These are phyloP conservation scores for Hylodesmum podocarpum DNA, from an alignment of 306 rosid genomes.

Conservation along the genomic window DNA sequence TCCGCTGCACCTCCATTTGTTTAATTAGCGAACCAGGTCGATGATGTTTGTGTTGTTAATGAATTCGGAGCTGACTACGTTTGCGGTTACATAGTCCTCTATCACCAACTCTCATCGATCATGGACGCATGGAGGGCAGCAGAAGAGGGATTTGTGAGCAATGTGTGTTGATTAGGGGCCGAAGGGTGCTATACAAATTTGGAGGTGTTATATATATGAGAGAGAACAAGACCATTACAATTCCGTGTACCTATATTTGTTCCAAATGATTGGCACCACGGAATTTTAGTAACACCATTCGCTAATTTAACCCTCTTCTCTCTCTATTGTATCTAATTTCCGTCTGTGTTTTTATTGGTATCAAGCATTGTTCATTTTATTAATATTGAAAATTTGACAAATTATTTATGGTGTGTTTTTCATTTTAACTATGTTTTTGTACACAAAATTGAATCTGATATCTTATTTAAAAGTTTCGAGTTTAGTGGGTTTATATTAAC, in stretches of 20 bases:
- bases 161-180: too few relatives aligned
- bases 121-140: slow-evolving; percentile 27
- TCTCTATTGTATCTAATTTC: background rate
- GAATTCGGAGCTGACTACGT: background rate
- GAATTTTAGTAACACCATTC: slow-evolving; percentile 38
- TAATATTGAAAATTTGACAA: too few relatives aligned
- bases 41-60: background rate
- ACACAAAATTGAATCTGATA: too few relatives aligned
- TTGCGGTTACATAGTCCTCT: background rate
- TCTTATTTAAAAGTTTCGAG: too few relatives aligned
- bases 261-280: slow-evolving; percentile 34
- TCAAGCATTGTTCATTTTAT: too few relatives aligned
- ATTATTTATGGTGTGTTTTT: too few relatives aligned
- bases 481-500: background rate
- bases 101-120: slow-evolving; percentile 25
- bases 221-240: background rate
- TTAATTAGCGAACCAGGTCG: slow-evolving; percentile 37
- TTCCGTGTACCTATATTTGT: background rate
- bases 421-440: too few relatives aligned
- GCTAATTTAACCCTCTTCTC: background rate
- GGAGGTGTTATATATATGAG: background rate
- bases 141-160: background rate
- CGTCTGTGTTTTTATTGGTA: too few relatives aligned
- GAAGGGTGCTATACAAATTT: background rate
- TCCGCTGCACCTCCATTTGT: slow-evolving; percentile 70